phyloP scores from a whole-genome alignment of 108 stramenopile genomes.

The Nitzschia sp. region DNA sequence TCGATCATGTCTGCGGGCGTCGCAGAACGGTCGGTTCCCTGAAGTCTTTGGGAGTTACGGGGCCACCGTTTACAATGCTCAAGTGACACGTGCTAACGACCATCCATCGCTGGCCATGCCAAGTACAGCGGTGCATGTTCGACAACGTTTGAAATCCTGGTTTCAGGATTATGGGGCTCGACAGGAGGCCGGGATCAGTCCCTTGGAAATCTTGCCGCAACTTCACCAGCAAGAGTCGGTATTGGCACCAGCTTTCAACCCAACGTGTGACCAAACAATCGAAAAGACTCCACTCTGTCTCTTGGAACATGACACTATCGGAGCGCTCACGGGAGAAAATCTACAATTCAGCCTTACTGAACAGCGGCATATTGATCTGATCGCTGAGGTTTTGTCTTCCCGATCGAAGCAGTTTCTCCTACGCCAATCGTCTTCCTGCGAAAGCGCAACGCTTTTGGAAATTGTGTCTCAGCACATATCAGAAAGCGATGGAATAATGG shows the following conservation, averaged over 20 bases:
- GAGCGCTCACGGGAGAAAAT: conserved; percentile 12
- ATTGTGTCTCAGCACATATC: background rate
- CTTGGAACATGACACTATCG: conserved; percentile 1
- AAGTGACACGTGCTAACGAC: background rate
- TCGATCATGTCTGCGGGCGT: conserved; percentile 14
- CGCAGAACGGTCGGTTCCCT: conserved; percentile 13
- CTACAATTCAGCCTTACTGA: conserved; percentile 3
- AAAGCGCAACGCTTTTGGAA: background rate
- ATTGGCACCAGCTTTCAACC: background rate
- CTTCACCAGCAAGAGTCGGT: background rate
- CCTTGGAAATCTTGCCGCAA: background rate
- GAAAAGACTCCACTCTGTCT: conserved; percentile 8
- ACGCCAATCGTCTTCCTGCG: background rate
- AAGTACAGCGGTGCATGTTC: background rate
- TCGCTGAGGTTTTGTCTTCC: background rate
- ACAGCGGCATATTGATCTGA: background rate
- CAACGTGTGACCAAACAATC: background rate
- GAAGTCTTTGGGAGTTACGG: conserved; percentile 20
- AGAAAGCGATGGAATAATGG: background rate
- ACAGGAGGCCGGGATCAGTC: background rate
- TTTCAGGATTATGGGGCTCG: background rate
- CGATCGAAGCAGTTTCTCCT: background rate
- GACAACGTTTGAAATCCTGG: conserved; percentile 2
- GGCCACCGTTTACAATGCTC: background rate
- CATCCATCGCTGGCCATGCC: conserved; percentile 12